These are phyloP conservation scores for Neofusicoccum kwambonambiense DNA, from an alignment of 2,329 filamentous ascomycete species.

Conservation along the genomic window DNA sequence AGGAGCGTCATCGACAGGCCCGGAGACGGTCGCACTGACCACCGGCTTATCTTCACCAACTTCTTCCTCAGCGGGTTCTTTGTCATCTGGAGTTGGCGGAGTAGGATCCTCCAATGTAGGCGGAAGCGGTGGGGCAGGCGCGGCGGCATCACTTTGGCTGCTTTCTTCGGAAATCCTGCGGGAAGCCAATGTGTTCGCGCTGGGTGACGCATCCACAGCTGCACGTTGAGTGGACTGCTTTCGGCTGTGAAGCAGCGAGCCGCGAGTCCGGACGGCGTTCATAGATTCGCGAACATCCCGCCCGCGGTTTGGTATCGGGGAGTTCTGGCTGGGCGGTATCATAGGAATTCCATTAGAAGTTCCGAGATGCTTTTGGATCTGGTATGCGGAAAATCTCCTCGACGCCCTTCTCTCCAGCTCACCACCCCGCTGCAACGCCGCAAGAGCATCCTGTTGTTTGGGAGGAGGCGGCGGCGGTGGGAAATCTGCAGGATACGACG, in stretches of 20 bases:
- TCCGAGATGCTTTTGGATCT: conserved; percentile 92
- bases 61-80: not conserved
- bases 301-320: conserved; percentile 80
- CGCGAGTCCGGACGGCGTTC: conserved; percentile 64
- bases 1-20: conserved; percentile 31
- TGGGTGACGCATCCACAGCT: conserved; percentile 60
- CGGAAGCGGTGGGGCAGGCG: conserved; percentile 31
- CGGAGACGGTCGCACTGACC: conserved; percentile 36
- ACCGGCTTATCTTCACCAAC: conserved; percentile 28
- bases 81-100: conserved; percentile 65
- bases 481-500: conserved; percentile 53
- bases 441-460: conserved; percentile 84
- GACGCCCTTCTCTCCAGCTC: conserved; percentile 92
- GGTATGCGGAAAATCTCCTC: conserved; percentile 90
- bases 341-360: conserved; percentile 81
- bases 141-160: conserved; percentile 36
- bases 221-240: conserved; percentile 51
- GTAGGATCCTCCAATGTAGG: conserved; percentile 34
- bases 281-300: conserved; percentile 83
- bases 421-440: conserved; percentile 85
- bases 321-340: conserved; percentile 70
- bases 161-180: conserved; percentile 64
- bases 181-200: conserved; percentile 45
- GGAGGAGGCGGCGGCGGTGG: conserved; percentile 74
- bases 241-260: conserved; percentile 54